phyloP scores from a whole-genome alignment of 768 basidiomycete genomes.

The Lentinula guzmanii region DNA sequence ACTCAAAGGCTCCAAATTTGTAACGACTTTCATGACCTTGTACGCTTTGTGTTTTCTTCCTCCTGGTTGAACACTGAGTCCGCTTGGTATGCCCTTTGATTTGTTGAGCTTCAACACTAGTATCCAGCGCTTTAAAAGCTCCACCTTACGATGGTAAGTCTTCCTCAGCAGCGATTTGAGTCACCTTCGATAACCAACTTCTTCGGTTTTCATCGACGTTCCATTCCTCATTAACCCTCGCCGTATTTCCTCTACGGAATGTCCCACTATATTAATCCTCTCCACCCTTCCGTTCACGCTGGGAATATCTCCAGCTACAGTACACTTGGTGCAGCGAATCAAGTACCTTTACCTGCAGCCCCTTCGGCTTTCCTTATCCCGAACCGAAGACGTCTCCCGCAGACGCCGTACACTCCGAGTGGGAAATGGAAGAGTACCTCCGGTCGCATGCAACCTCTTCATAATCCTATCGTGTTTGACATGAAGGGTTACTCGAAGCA shows the following conservation, averaged over 20 bases:
- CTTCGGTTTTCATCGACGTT: neutral
- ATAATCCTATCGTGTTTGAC: slow-evolving; percentile 33
- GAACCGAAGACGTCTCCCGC: slow-evolving; percentile 30
- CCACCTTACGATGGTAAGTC: neutral
- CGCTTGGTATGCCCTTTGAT: neutral
- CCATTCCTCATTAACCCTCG: neutral
- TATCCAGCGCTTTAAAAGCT: neutral
- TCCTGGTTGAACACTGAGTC: neutral
- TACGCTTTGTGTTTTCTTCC: neutral
- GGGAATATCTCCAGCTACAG: neutral
- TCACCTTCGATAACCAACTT: neutral
- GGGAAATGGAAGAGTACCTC: slow-evolving; percentile 18
- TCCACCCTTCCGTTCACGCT: neutral
- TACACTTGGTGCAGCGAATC: neutral
- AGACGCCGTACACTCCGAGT: slow-evolving; percentile 18
- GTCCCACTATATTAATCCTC: neutral
- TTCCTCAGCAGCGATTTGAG: neutral
- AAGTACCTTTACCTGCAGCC: neutral
- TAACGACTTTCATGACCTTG: neutral
- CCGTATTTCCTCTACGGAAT: neutral
- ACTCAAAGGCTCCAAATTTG: neutral
- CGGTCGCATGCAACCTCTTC: slow-evolving; percentile 16
- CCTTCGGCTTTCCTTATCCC: slow-evolving; percentile 21
- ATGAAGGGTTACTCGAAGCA: slow-evolving; percentile 31
- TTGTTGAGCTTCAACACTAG: neutral